Evolutionary conservation across 2,329 filamentous ascomycete species (phyloP).

Genomic region (Aureobasidium sp.): DNA sequence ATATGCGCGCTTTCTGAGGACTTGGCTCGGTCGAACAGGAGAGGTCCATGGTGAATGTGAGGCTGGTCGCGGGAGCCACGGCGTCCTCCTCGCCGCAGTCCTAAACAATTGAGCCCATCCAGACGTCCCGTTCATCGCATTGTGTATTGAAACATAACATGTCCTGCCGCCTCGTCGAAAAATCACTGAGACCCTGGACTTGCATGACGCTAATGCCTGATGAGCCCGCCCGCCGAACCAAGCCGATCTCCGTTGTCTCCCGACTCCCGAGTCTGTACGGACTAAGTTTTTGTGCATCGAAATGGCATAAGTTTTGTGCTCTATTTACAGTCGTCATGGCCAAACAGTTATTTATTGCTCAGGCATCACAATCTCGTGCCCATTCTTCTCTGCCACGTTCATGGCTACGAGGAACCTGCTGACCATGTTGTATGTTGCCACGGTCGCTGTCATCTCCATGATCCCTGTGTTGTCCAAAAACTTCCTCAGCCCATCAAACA

Average conservation of each 20-base stretch:
- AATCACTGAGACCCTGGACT: not conserved
- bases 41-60: not conserved
- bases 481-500: slow-evolving; percentile 23
- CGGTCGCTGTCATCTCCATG: slow-evolving; percentile 28
- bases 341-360: not conserved
- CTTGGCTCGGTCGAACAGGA: not conserved
- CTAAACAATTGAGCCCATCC: slow-evolving; percentile 7
- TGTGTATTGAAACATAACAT: not conserved
- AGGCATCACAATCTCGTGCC: slow-evolving; percentile 26
- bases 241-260: not conserved
- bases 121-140: slow-evolving; percentile 10
- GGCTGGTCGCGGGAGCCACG: slow-evolving; percentile 1
- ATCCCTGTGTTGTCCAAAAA: slow-evolving; percentile 22
- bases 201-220: slow-evolving; percentile 8
- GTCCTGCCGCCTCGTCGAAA: not conserved
- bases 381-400: slow-evolving; percentile 31
- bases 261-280: not conserved
- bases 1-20: slow-evolving; percentile 11
- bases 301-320: not conserved
- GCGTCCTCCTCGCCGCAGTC: not conserved
- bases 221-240: not conserved
- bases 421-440: slow-evolving; percentile 31
- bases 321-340: not conserved
- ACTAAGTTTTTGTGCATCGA: not conserved
- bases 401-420: slow-evolving; percentile 29